A percentile compares a stretch with the other conserved stretches of the same genome.
phyloP scores from a whole-genome alignment of 1,284 basidiomycete species.

The Porodaedalea pini region DNA sequence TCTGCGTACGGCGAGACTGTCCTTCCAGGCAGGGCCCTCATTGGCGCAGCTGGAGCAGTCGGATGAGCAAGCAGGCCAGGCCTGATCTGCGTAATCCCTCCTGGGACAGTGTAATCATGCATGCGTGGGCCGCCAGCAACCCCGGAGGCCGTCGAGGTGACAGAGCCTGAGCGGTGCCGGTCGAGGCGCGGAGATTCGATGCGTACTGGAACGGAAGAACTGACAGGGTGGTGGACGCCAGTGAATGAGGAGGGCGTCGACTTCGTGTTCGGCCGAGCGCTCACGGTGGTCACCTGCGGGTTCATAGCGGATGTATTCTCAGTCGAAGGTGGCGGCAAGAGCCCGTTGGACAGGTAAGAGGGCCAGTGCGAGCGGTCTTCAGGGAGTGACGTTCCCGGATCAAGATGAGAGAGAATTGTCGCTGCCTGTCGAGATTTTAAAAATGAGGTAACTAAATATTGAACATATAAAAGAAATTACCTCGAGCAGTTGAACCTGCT shows the following conservation, averaged over 20 bases:
- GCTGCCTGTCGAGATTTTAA: constrained; percentile 61
- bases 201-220: constrained; percentile 25
- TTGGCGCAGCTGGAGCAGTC: constrained; percentile 30
- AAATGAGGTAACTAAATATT: not conserved
- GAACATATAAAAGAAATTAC: constrained; percentile 33
- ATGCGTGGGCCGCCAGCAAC: constrained; percentile 51
- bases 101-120: constrained; percentile 57
- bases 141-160: constrained; percentile 32
- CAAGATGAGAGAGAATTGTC: constrained; percentile 86
- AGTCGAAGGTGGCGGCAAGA: constrained; percentile 53
- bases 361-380: constrained; percentile 90
- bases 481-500: constrained; percentile 96
- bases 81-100: constrained; percentile 28
- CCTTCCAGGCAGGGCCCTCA: constrained; percentile 40
- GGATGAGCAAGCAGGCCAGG: constrained; percentile 24
- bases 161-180: constrained; percentile 33
- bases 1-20: constrained; percentile 14
- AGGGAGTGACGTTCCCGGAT: constrained; percentile 78
- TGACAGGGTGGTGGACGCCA: constrained; percentile 25
- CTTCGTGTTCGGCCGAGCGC: constrained; percentile 10
- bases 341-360: constrained; percentile 68
- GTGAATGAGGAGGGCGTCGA: constrained; percentile 13
- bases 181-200: constrained; percentile 28
- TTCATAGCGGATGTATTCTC: constrained; percentile 12
- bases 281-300: not conserved